Conservation (phyloP, 805 yeast species). For the Candida rishiriensis region DNA sequence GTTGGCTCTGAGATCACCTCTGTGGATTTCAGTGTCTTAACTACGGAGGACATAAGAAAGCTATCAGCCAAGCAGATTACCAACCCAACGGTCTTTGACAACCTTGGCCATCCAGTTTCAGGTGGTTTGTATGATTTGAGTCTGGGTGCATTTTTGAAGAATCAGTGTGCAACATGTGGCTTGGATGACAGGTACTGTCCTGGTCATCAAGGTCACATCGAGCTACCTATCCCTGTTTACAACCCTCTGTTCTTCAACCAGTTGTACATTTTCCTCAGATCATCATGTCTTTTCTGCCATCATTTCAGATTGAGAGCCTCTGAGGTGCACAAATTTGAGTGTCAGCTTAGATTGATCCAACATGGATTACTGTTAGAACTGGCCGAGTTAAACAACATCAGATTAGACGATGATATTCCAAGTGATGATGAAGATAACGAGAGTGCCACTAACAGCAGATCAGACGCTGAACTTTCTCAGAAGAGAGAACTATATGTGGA, state of each 20-base stretch:
- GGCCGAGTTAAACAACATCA: conserved; percentile 63
- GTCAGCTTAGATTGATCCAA: conserved; percentile 79
- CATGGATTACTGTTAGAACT: conserved; percentile 84
- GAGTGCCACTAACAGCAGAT: conserved; percentile 16
- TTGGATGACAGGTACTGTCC: conserved; percentile 92
- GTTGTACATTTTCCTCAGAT: conserved; percentile 76
- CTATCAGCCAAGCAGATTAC: conserved; percentile 94
- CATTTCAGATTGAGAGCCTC: conserved; percentile 64
- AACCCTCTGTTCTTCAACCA: conserved; percentile 93
- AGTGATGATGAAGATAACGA: conserved; percentile 47
- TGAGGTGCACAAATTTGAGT: conserved; percentile 72
- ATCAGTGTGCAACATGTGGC: conserved; percentile 93
- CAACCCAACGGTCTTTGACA: conserved; percentile 93
- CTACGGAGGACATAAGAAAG: conserved; percentile 76
- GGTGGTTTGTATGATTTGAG: conserved; percentile 94
- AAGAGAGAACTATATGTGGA: conserved; percentile 69
- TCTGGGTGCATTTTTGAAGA: conserved; percentile 88
- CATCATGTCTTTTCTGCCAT: conserved; percentile 88
- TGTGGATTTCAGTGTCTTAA: conserved; percentile 86
- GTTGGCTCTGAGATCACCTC: conserved; percentile 90
- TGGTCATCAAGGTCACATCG: conserved; percentile 98
- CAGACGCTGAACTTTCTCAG: conserved; percentile 41
- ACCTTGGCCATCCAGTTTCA: conserved; percentile 89
- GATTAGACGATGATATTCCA: conserved; percentile 33
- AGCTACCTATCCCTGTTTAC: conserved; percentile 91